Percentiles rank a stretch among this genome's conserved stretches.
Conservation (phyloP, 2,329 filamentous ascomycete genomes). For the Botrytis paeoniae region DNA sequence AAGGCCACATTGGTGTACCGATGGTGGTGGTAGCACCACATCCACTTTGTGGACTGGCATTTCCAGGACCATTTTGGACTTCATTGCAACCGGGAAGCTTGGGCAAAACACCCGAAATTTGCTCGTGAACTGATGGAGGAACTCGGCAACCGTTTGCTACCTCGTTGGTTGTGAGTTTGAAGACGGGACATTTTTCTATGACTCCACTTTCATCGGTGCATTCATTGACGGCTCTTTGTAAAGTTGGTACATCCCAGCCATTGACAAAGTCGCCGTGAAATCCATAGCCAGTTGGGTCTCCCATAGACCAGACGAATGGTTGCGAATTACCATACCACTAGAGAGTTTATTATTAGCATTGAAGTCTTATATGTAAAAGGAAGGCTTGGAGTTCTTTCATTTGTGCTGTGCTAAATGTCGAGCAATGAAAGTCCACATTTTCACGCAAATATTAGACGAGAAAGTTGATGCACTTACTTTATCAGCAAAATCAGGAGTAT, state of each 20-base stretch:
- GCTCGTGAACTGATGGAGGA: constrained; percentile 44
- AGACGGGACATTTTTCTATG: constrained; percentile 44
- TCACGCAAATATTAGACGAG: rapidly evolving
- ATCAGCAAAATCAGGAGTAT: constrained; percentile 49
- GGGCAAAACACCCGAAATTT: constrained; percentile 44
- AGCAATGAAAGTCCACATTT: neutral
- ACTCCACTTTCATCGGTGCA: constrained; percentile 47
- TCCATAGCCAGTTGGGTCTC: constrained; percentile 51
- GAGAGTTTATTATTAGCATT: neutral
- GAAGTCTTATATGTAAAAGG: neutral
- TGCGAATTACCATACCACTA: constrained; percentile 44
- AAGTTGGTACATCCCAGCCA: constrained; percentile 50
- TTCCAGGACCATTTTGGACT: constrained; percentile 30
- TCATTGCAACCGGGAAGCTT: constrained; percentile 56
- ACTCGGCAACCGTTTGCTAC: constrained; percentile 53
- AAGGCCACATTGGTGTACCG: constrained; percentile 46
- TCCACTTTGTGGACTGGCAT: constrained; percentile 37
- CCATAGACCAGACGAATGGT: constrained; percentile 52
- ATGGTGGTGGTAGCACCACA: constrained; percentile 50
- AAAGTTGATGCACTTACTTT: constrained; percentile 25
- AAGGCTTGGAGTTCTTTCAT: neutral
- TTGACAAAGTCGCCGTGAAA: constrained; percentile 59
- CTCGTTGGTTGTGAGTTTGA: constrained; percentile 51
- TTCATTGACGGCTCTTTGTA: constrained; percentile 49
- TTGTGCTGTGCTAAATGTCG: neutral